A percentile compares a stretch with the other conserved stretches of the same genome.
These are phyloP conservation scores for Ceratobasidium sp. DNA, from an alignment of 1,284 basidiomycete genomes.

Conservation along the genomic window DNA sequence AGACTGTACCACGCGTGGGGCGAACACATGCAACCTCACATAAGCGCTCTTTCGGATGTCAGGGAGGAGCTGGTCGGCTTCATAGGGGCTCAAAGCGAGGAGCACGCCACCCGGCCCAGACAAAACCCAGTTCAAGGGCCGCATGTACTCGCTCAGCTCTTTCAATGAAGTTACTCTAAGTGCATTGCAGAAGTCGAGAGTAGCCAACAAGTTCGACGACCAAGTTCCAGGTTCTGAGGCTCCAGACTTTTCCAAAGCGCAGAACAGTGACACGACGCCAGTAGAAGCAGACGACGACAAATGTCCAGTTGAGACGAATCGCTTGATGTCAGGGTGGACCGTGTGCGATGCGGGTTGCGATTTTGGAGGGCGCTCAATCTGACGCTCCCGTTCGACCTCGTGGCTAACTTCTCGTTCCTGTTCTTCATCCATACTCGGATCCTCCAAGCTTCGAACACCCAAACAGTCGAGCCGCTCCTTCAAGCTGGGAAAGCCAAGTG, in stretches of 20 bases:
- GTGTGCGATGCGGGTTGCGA: conserved; percentile 7
- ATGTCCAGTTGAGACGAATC: conserved; percentile 10
- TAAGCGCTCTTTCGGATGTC: conserved; percentile 49
- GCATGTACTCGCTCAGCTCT: conserved; percentile 8
- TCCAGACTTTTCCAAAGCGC: not conserved
- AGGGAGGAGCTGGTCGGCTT: conserved; percentile 55
- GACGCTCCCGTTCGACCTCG: conserved; percentile 28
- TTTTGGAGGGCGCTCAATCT: conserved; percentile 35
- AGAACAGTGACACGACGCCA: not conserved
- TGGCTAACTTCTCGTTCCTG: conserved; percentile 57
- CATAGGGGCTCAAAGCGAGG: conserved; percentile 57
- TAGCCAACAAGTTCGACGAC: not conserved
- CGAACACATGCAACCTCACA: conserved; percentile 56
- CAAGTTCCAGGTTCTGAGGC: not conserved
- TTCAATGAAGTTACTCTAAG: not conserved
- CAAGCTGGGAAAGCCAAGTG: conserved; percentile 52
- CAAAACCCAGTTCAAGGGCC: conserved; percentile 53
- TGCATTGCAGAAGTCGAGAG: conserved; percentile 49
- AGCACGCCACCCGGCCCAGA: conserved; percentile 47
- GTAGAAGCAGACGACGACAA: not conserved
- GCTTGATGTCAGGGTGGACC: not conserved
- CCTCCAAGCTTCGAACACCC: conserved; percentile 26
- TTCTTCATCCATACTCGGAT: conserved; percentile 54
- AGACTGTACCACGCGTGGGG: conserved; percentile 51
- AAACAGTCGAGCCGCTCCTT: not conserved